Percentiles rank a stretch among this genome's conserved stretches.
phyloP scores from a whole-genome alignment of 2,329 filamentous ascomycete genomes.

The Magnaporthiopsis incrustans region DNA sequence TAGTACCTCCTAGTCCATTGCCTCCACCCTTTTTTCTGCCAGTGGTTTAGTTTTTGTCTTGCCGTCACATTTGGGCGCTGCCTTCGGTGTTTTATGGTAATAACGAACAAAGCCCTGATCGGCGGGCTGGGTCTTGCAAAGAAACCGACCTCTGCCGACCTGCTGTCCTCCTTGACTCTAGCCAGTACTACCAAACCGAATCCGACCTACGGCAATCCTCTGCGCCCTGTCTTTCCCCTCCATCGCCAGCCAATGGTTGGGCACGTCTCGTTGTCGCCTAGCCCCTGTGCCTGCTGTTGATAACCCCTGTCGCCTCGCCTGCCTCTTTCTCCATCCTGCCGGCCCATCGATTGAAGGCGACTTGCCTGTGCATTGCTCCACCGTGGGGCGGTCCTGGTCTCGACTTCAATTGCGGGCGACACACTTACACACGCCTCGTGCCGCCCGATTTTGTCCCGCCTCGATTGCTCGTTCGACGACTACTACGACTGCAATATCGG shows the following conservation, averaged over 20 bases:
- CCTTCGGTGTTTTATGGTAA: background rate
- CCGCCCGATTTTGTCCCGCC: background rate
- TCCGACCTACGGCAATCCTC: too few relatives aligned
- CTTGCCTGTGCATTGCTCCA: background rate
- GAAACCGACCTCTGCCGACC: too few relatives aligned
- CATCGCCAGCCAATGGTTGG: background rate
- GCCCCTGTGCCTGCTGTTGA: background rate
- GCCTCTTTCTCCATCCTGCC: background rate
- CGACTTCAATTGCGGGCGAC: background rate
- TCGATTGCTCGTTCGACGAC: background rate
- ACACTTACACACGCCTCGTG: background rate
- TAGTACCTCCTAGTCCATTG: too few relatives aligned
- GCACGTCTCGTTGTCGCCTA: background rate
- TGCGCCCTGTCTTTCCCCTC: background rate
- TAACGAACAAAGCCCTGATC: background rate
- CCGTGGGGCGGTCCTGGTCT: background rate
- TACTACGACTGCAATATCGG: background rate
- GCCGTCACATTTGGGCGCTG: background rate
- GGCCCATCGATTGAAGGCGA: background rate
- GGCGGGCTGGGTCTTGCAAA: background rate
- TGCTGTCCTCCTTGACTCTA: too few relatives aligned
- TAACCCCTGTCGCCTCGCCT: background rate
- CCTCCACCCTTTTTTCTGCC: background rate
- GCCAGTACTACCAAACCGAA: too few relatives aligned
- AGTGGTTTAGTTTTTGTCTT: too few relatives aligned